Conservation (phyloP, 192 early-diverging fungal species). For the Spizellomyces punctatus region DNA sequence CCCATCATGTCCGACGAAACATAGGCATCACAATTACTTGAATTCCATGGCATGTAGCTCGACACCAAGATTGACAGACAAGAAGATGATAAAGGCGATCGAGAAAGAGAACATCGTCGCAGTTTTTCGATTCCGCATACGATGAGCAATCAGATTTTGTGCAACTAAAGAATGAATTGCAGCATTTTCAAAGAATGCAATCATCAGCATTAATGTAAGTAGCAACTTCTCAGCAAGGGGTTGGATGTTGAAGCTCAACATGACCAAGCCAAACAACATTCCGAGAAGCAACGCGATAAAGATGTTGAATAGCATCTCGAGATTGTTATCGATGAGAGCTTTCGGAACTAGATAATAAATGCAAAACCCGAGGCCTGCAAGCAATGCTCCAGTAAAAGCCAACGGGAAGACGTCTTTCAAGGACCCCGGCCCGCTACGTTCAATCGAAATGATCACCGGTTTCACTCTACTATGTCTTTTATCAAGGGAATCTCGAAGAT, state of each 20-base stretch:
- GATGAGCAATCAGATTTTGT: constrained; percentile 35
- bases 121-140: constrained; percentile 33
- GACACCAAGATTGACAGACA: constrained; percentile 23
- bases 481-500: constrained; percentile 31
- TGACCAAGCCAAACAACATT: constrained; percentile 30
- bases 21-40: constrained; percentile 9
- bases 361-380: constrained; percentile 15
- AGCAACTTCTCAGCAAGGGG: constrained; percentile 21
- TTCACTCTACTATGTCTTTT: constrained; percentile 24
- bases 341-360: constrained; percentile 35
- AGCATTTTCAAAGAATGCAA: constrained; percentile 28
- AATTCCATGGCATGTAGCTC: constrained; percentile 27
- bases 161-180: constrained; percentile 22
- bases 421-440: constrained; percentile 29
- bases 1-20: neutral
- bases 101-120: constrained; percentile 33
- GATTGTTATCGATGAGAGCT: constrained; percentile 27
- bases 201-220: constrained; percentile 1
- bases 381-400: constrained; percentile 12
- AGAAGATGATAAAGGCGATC: constrained; percentile 33
- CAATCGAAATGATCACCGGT: constrained; percentile 27
- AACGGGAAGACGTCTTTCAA: constrained; percentile 1
- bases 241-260: constrained; percentile 32
- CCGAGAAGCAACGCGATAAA: constrained; percentile 33
- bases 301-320: constrained; percentile 33